phyloP scores from a whole-genome alignment of 2,329 filamentous ascomycete species.

The Rutstroemia sp. region DNA sequence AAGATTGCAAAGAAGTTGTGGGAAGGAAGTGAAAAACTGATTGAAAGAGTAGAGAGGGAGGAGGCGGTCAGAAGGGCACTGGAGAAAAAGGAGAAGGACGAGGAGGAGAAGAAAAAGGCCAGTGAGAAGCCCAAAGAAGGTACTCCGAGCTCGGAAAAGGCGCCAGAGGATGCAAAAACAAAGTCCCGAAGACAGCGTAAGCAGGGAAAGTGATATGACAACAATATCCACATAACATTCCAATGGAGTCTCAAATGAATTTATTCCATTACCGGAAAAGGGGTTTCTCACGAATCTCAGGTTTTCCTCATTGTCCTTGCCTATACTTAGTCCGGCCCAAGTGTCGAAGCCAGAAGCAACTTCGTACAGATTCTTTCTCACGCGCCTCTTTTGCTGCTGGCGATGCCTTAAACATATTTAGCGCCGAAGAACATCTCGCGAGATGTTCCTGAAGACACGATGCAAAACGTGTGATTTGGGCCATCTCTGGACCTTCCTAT shows the following conservation, averaged over 20 bases:
- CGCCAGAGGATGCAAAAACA: conserved; percentile 21
- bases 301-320: too few relatives aligned
- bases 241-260: background rate
- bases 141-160: conserved; percentile 32
- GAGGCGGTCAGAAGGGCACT: conserved; percentile 49
- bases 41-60: conserved; percentile 75
- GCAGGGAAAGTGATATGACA: background rate
- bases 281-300: too few relatives aligned
- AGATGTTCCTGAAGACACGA: too few relatives aligned
- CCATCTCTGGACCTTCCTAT: too few relatives aligned
- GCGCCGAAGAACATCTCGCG: too few relatives aligned
- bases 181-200: conserved; percentile 27
- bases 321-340: too few relatives aligned
- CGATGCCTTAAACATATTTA: too few relatives aligned
- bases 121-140: conserved; percentile 17
- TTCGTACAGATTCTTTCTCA: too few relatives aligned
- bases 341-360: too few relatives aligned
- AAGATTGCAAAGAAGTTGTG: conserved; percentile 76
- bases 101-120: conserved; percentile 24
- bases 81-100: conserved; percentile 33
- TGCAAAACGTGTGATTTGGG: too few relatives aligned
- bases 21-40: conserved; percentile 79
- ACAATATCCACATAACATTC: conserved; percentile 1
- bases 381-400: too few relatives aligned
- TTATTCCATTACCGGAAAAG: background rate